phyloP scores from a whole-genome alignment of 2,329 filamentous ascomycete genomes.

The Diaporthe sp. region DNA sequence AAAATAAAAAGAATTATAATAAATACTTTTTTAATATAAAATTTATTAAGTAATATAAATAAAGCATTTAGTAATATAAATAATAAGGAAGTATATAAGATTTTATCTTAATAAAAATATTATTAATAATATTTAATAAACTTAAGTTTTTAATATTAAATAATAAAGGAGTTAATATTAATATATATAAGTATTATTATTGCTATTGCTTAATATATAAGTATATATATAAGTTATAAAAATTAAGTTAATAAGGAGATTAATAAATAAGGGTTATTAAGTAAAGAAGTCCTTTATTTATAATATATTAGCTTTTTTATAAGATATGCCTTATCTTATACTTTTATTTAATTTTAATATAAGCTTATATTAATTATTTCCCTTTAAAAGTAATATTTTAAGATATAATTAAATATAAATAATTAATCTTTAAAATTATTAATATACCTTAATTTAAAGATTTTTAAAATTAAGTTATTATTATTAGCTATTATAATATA shows the following conservation, averaged over 20 bases:
- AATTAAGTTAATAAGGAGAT: not conserved
- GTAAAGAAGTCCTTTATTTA: not conserved
- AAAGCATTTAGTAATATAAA: no score
- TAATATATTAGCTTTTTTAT: not conserved
- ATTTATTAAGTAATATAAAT: no score
- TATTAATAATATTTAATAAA: no score
- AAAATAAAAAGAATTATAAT: no score
- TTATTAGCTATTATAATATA: no score
- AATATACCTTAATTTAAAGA: not conserved
- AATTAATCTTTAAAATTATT: not conserved
- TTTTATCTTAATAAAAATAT: no score
- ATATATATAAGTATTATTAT: no score
- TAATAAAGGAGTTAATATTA: no score
- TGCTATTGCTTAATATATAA: not conserved
- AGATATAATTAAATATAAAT: not conserved
- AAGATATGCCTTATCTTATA: not conserved
- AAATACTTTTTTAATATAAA: no score
- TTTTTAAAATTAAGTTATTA: not conserved
- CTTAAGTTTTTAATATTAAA: no score
- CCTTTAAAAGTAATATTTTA: not conserved
- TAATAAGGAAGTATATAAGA: no score
- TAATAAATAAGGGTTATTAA: not conserved
- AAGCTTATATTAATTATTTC: not conserved
- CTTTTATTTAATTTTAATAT: not conserved
- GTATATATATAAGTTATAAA: not conserved